Conservation (phyloP, 1,284 basidiomycete species). For the Schizophyllum amplum region DNA sequence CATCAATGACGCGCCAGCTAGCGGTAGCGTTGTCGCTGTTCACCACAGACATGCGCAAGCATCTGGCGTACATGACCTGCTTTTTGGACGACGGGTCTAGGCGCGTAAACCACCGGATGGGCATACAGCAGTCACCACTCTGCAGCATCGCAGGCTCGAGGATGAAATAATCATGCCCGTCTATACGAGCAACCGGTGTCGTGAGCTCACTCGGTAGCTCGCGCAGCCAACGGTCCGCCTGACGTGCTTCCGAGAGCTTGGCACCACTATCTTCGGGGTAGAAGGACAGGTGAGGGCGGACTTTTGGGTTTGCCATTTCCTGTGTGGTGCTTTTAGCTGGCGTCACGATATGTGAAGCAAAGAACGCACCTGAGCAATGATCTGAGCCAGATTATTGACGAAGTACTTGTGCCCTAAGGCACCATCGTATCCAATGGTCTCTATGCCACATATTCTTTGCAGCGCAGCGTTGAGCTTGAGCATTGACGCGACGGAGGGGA, state of each 20-base stretch:
- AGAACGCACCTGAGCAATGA: slow-evolving; percentile 23
- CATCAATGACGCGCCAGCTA: slow-evolving; percentile 13
- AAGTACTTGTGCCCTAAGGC: slow-evolving; percentile 26
- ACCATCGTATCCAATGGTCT: slow-evolving; percentile 21
- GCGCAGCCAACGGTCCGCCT: slow-evolving; percentile 20
- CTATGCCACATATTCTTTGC: slow-evolving; percentile 23
- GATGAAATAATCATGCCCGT: slow-evolving; percentile 22
- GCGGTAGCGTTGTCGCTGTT: not conserved
- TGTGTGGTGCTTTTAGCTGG: slow-evolving; percentile 8
- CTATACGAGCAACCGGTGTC: slow-evolving; percentile 22
- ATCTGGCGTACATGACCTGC: slow-evolving; percentile 13
- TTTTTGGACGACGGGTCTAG: no score
- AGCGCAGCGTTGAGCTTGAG: slow-evolving; percentile 18
- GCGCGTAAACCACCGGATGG: slow-evolving; percentile 23
- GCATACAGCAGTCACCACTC: slow-evolving; percentile 16
- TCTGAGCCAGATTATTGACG: slow-evolving; percentile 21
- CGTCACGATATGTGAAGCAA: not conserved
- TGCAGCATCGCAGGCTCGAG: slow-evolving; percentile 21
- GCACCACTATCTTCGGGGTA: slow-evolving; percentile 23
- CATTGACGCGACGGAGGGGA: slow-evolving; percentile 22
- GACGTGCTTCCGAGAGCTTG: slow-evolving; percentile 16
- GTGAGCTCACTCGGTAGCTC: slow-evolving; percentile 14
- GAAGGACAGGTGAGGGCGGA: slow-evolving; percentile 19
- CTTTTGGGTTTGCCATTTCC: slow-evolving; percentile 24
- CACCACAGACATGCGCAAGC: slow-evolving; percentile 10